Evolutionary conservation across 129 eudicot species (phyloP).

Genomic region (Escallonia herrerae): DNA sequence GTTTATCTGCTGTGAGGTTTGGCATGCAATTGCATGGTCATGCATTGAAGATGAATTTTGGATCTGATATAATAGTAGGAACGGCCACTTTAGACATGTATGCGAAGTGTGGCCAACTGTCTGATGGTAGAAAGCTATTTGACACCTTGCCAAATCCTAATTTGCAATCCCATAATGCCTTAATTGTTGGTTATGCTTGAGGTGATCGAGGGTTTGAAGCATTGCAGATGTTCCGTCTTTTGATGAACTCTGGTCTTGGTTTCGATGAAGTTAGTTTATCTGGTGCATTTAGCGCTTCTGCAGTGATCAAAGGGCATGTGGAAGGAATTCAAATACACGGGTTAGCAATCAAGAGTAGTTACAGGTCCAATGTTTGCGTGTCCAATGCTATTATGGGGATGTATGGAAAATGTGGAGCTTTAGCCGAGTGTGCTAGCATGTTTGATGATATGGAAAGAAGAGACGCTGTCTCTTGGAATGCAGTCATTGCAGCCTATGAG

Average conservation of each 20-base stretch:
- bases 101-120: conserved; percentile 52
- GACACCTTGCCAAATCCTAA: conserved; percentile 36
- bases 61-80: conserved; percentile 57
- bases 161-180: conserved; percentile 69
- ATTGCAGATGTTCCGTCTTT: conserved; percentile 35
- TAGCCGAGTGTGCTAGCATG: conserved; percentile 41
- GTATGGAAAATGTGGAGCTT: conserved; percentile 91
- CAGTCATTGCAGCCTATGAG: conserved; percentile 74
- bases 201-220: conserved; percentile 52
- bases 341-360: conserved; percentile 49
- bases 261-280: conserved; percentile 76
- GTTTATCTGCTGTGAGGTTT: conserved; percentile 36
- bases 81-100: conserved; percentile 88
- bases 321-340: conserved; percentile 66
- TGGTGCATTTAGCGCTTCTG: conserved; percentile 76
- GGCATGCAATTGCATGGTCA: conserved; percentile 77
- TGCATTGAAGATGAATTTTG: conserved; percentile 62
- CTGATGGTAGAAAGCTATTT: conserved; percentile 51
- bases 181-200: conserved; percentile 57
- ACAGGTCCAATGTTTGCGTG: conserved; percentile 50
- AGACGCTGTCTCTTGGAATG: conserved; percentile 89
- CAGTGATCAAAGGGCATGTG: conserved; percentile 38
- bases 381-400: conserved; percentile 82
- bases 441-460: conserved; percentile 64
- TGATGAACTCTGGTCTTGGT: conserved; percentile 47